Evolutionary conservation across 345 rosid genomes (phyloP).

Genomic region (Jatropha curcas): DNA sequence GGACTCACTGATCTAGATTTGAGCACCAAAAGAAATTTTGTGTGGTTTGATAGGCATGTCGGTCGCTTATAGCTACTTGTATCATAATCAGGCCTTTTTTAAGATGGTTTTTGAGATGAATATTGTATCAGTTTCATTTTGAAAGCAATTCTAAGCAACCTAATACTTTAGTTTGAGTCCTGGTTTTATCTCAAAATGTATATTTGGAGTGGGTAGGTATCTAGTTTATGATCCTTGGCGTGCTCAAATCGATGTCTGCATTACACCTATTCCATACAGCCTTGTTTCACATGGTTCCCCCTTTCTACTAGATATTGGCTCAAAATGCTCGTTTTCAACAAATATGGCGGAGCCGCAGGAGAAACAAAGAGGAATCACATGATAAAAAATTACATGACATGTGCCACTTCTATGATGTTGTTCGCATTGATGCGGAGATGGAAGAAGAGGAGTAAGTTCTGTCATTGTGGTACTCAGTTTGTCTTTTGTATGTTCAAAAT

Average conservation of each 20-base stretch:
- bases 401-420: constrained; percentile 74
- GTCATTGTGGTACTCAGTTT: constrained; percentile 18
- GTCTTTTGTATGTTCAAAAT: constrained; percentile 1
- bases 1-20: not conserved
- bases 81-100: not conserved
- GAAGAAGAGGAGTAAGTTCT: constrained; percentile 53
- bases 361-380: constrained; percentile 34
- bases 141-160: not conserved
- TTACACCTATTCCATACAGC: not conserved
- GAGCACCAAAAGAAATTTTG: not conserved
- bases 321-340: constrained; percentile 81
- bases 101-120: not conserved
- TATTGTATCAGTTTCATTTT: not conserved
- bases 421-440: constrained; percentile 61
- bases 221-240: too few relatives aligned
- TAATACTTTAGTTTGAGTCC: not conserved
- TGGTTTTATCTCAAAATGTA: not conserved
- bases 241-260: not conserved
- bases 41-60: not conserved
- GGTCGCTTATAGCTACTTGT: not conserved
- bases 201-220: not conserved
- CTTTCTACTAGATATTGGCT: constrained; percentile 45
- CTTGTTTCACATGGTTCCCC: not conserved
- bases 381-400: constrained; percentile 42
- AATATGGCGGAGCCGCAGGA: constrained; percentile 72